Base-by-base conservation (phyloP, 768 basidiomycete species). In the Kondoa subrosea region DNA sequence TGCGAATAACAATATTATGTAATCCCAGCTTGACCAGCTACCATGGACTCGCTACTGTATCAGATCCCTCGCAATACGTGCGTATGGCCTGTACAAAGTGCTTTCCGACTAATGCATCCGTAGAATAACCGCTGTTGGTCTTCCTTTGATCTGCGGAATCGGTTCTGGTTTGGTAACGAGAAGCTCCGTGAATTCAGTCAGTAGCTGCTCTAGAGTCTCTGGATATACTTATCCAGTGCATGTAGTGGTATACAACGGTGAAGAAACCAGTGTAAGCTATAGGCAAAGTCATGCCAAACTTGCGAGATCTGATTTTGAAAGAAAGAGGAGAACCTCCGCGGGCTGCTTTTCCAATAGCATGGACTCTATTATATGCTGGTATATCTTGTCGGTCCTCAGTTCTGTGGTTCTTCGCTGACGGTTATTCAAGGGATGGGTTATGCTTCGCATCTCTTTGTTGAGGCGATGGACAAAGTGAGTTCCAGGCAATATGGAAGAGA, bases 141-240 rank as follows among this genome's bases (percentile, higher is more conserved):
- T 73, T 21, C 72, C 70, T 4, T 64, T 73, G 63, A 69, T 57
- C 0, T 50, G 66, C 57, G 72, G 72, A 2, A 56, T 68, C 27
- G 66, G 56, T 0, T 31, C 21, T 12, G 72, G 72, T 4, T 15
- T 56, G 30, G 40, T 71, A 66, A 71, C 72, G n/a, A 56, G 66
- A 21, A 25, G 34, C 1, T 26, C 21, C 60, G 65, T 72, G 65
- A 65, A 71, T 4, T 66, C 60, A 1, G 58, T 59, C 14, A 4
- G 25, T 31, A 12, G 14, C 30, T 27, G 14, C 25, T 25, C 4
- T 25, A 27, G 14, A 4, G 21, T 25, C 25, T 12, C 58, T 25
- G 4, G 58, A 12, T 25, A 25, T 25, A 59, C 30, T 59, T 4
- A 59, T 14, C 12, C 25, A 15, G 21, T 59, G 4, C 21, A 8